Percentiles rank a stretch among this genome's conserved stretches.
These are phyloP conservation scores for Pseudoscleropodium purum DNA, from an alignment of 225 moss, liverwort and hornwort genomes.

Conservation along the genomic window DNA sequence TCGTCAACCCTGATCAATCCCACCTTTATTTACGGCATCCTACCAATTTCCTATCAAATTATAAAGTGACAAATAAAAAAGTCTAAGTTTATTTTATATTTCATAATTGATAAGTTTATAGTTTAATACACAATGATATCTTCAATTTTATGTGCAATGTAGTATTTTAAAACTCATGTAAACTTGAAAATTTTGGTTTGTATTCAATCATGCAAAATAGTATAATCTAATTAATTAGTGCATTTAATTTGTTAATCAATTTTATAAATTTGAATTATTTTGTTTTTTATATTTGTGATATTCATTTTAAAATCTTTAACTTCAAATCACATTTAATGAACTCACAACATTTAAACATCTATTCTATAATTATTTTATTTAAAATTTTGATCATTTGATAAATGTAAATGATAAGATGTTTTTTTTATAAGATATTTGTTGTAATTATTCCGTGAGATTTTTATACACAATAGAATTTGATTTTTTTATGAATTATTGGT, in stretches of 20 bases:
- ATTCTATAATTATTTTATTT: not conserved
- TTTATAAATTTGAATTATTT: not conserved
- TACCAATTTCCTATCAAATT: not conserved
- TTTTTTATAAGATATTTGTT: too few relatives aligned
- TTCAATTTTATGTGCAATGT: not conserved
- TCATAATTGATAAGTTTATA: too few relatives aligned
- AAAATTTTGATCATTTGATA: too few relatives aligned
- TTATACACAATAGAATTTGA: not conserved
- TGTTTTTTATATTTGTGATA: not conserved
- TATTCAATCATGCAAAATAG: not conserved
- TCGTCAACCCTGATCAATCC: too few relatives aligned
- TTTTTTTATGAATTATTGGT: not conserved
- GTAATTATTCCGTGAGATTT: not conserved
- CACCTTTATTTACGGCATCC: fast-evolving
- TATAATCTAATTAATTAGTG: not conserved
- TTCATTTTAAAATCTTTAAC: too few relatives aligned
- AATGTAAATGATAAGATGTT: too few relatives aligned
- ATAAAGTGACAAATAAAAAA: not conserved
- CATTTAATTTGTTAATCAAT: not conserved
- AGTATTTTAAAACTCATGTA: too few relatives aligned
- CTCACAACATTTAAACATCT: too few relatives aligned
- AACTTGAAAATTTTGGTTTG: not conserved
- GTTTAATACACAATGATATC: too few relatives aligned
- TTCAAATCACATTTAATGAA: not conserved
- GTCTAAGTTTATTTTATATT: fast-evolving